A percentile compares a stretch with the other conserved stretches of the same genome.
These are phyloP conservation scores for Suhomyces kilbournensis DNA, from an alignment of 805 yeast genomes.

Conservation along the genomic window DNA sequence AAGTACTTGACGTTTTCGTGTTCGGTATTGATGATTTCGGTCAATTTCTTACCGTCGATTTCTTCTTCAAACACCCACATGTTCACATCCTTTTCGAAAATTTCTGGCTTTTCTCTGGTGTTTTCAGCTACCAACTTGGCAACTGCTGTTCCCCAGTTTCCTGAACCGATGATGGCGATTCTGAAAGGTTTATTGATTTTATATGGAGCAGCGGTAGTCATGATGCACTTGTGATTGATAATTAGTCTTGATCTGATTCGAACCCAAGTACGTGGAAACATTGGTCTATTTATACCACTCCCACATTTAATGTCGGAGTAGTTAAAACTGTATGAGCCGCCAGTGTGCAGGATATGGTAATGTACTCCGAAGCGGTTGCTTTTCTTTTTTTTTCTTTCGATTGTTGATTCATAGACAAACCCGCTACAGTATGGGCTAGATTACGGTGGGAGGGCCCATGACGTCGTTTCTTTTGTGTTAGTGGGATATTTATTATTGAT, in stretches of 20 bases:
- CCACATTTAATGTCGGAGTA: neutral
- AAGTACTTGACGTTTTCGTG: slow-evolving; percentile 95
- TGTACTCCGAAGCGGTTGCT: slow-evolving; percentile 3
- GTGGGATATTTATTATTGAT: neutral
- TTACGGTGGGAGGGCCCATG: neutral
- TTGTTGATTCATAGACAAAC: neutral
- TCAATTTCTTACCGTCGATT: slow-evolving; percentile 72
- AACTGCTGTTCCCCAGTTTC: slow-evolving; percentile 98
- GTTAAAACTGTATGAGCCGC: neutral
- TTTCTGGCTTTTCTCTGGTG: slow-evolving; percentile 62
- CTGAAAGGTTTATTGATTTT: slow-evolving; percentile 35
- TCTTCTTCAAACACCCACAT: slow-evolving; percentile 98
- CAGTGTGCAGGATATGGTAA: slow-evolving; percentile 1
- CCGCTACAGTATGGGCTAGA: neutral
- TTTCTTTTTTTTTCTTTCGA: slow-evolving; percentile 1
- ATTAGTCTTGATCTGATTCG: neutral
- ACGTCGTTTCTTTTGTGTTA: slow-evolving; percentile 2
- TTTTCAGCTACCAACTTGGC: slow-evolving; percentile 95
- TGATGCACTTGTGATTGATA: slow-evolving; percentile 5
- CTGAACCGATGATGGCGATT: slow-evolving; percentile 72
- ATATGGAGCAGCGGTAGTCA: slow-evolving; percentile 28
- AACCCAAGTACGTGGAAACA: neutral
- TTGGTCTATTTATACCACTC: neutral
- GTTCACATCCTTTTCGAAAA: slow-evolving; percentile 71
- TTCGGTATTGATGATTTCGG: slow-evolving; percentile 83